phyloP scores from a whole-genome alignment of 345 rosid species.

The Populus simonii region DNA sequence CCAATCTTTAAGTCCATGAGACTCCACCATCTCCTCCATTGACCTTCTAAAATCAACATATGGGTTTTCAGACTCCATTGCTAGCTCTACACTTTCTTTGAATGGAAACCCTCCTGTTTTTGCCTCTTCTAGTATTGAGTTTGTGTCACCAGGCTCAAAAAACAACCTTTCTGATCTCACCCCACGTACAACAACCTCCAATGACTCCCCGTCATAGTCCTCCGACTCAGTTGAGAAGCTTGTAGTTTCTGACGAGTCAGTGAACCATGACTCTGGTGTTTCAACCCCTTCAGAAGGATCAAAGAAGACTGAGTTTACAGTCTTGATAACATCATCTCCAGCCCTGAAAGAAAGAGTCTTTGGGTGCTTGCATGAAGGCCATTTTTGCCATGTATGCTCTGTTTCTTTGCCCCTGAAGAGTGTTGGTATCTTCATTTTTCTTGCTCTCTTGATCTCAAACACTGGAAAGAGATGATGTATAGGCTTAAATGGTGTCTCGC shows the following conservation, averaged over 20 bases:
- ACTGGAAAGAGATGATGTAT: neutral
- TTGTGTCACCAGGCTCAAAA: conserved; percentile 63
- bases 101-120: conserved; percentile 33
- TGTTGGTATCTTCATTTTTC: conserved; percentile 48
- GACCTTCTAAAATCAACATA: conserved; percentile 73
- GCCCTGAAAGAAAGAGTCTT: conserved; percentile 62
- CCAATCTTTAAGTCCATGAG: conserved; percentile 68
- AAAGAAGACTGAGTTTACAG: conserved; percentile 63
- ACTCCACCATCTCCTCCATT: conserved; percentile 90
- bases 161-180: conserved; percentile 62
- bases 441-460: conserved; percentile 4
- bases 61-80: conserved; percentile 79
- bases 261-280: conserved; percentile 45
- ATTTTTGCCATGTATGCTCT: conserved; percentile 29
- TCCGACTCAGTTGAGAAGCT: conserved; percentile 31
- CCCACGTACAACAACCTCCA: conserved; percentile 54
- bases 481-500: neutral
- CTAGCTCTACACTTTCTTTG: conserved; percentile 54
- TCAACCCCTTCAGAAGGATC: conserved; percentile 28
- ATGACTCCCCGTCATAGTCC: conserved; percentile 20
- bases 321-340: conserved; percentile 57
- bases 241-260: conserved; percentile 38
- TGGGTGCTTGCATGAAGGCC: conserved; percentile 57
- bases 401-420: conserved; percentile 38
- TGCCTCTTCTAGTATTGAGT: conserved; percentile 57